These are phyloP conservation scores for Lathyrus oleraceus DNA, from an alignment of 306 rosid species.

Conservation along the genomic window DNA sequence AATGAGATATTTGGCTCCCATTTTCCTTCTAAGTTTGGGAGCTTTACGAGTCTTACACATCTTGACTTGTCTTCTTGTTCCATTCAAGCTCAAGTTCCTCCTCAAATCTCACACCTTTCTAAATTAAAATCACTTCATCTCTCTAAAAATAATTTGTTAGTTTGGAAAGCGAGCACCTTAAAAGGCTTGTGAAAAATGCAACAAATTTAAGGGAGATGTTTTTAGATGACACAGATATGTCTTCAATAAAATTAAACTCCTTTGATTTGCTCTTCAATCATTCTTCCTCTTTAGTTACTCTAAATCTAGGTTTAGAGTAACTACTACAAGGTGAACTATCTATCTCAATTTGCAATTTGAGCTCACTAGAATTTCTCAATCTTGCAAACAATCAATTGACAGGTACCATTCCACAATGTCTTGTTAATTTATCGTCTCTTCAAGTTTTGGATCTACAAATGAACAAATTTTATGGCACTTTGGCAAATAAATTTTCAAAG, in stretches of 20 bases:
- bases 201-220: too few relatives aligned
- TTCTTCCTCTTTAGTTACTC: conserved; percentile 26
- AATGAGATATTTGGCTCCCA: not conserved
- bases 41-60: not conserved
- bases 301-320: too few relatives aligned
- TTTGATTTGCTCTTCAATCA: not conserved
- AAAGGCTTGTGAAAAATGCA: not conserved
- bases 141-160: not conserved
- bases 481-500: not conserved
- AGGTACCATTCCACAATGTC: not conserved
- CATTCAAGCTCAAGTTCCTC: not conserved
- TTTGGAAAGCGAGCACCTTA: not conserved
- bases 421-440: not conserved
- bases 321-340: conserved; percentile 13
- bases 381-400: not conserved
- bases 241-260: not conserved
- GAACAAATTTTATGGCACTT: not conserved
- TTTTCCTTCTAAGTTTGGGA: not conserved
- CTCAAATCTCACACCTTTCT: conserved; percentile 13
- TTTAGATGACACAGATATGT: too few relatives aligned
- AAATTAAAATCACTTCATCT: not conserved
- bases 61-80: not conserved
- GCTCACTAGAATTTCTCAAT: not conserved
- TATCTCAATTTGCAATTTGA: not conserved
- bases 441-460: not conserved